phyloP scores from a whole-genome alignment of 192 early-diverging fungal genomes.

The Entomortierella parvispora region DNA sequence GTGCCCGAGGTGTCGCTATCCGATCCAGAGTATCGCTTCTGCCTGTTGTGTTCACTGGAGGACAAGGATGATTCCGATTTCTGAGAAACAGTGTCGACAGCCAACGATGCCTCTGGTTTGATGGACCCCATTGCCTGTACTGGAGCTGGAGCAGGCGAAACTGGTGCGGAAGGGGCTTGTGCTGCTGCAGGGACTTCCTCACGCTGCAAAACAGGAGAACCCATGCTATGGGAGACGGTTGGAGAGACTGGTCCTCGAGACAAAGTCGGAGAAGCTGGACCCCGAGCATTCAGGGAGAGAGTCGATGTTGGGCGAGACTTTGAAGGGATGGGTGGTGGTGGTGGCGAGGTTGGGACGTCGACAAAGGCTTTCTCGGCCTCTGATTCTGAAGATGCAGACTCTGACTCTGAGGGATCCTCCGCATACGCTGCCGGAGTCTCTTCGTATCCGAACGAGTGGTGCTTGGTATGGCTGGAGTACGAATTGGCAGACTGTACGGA shows the following conservation, averaged over 20 bases:
- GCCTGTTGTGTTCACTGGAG: slow-evolving; percentile 16
- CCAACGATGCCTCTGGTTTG: slow-evolving; percentile 1
- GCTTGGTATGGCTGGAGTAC: slow-evolving; percentile 38
- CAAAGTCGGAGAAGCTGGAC: too few species aligned
- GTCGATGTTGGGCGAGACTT: slow-evolving; percentile 40
- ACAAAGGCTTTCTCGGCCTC: slow-evolving; percentile 13
- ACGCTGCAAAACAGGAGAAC: too few species aligned
- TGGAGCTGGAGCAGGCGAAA: slow-evolving; percentile 16
- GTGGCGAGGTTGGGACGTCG: slow-evolving; percentile 5
- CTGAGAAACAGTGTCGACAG: slow-evolving; percentile 43
- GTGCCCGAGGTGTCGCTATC: slow-evolving; percentile 48
- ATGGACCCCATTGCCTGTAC: not conserved
- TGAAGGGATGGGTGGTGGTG: slow-evolving; percentile 28
- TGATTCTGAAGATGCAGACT: slow-evolving; percentile 27
- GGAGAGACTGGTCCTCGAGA: too few species aligned
- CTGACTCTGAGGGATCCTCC: slow-evolving; percentile 20
- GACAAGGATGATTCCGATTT: slow-evolving; percentile 40
- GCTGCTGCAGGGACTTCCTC: too few species aligned
- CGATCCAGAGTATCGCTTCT: slow-evolving; percentile 36
- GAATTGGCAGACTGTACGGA: slow-evolving; percentile 46
- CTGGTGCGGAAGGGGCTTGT: not conserved
- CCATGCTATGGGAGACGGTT: too few species aligned
- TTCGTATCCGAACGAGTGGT: slow-evolving; percentile 43
- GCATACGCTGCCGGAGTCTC: slow-evolving; percentile 2
- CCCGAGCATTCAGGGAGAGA: not conserved